Evolutionary conservation across 805 yeast species (phyloP).

Genomic region (Yarrowia hollandica): DNA sequence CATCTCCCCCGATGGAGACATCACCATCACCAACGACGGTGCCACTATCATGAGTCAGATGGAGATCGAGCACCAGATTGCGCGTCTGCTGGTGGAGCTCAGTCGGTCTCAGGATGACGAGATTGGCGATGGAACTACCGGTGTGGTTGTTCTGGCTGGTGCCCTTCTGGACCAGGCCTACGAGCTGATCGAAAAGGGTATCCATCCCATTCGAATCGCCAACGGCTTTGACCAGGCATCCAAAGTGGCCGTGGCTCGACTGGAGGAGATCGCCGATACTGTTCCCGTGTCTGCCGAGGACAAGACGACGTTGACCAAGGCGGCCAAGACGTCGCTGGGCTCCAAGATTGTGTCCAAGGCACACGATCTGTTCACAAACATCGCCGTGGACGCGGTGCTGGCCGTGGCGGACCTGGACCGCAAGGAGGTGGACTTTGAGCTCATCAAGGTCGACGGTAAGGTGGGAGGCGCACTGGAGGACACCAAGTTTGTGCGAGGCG

Average conservation of each 20-base stretch:
- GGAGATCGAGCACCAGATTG: conserved; percentile 95
- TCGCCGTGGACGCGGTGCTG: conserved; percentile 95
- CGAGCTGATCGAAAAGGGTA: conserved; percentile 92
- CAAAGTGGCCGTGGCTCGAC: conserved; percentile 75
- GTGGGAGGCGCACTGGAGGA: conserved; percentile 93
- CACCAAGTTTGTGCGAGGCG: conserved; percentile 83
- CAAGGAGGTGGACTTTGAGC: conserved; percentile 94
- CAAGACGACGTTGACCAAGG: conserved; percentile 63
- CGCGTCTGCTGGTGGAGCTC: conserved; percentile 89
- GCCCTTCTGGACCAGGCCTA: conserved; percentile 92
- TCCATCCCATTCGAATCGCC: conserved; percentile 95
- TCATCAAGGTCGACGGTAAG: conserved; percentile 92
- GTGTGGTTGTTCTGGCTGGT: conserved; percentile 95
- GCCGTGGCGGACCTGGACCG: conserved; percentile 89
- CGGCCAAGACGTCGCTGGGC: conserved; percentile 93
- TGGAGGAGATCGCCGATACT: conserved; percentile 74
- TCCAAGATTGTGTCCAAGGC: conserved; percentile 93
- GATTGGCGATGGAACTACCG: conserved; percentile 98
- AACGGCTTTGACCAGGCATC: conserved; percentile 98
- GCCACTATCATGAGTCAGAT: conserved; percentile 94
- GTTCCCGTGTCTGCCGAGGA: conserved; percentile 53
- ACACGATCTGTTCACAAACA: conserved; percentile 89
- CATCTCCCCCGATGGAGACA: conserved; percentile 94
- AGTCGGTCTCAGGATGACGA: conserved; percentile 96
- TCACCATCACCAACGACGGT: conserved; percentile 97